These are phyloP conservation scores for Agaricales sp. DNA, from an alignment of 1,284 basidiomycete genomes.

Conservation along the genomic window DNA sequence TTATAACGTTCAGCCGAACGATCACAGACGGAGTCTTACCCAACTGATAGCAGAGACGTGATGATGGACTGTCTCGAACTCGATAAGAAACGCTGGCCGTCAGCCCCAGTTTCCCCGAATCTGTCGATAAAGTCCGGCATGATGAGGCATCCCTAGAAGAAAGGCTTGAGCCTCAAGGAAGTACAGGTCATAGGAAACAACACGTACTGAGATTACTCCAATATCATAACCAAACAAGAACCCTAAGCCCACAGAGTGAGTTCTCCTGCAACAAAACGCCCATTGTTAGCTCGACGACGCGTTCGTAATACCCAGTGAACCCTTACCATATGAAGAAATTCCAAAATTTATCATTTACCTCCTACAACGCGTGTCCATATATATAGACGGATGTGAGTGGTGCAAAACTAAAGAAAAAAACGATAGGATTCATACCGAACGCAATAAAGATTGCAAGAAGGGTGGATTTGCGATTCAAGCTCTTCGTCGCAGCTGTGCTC, in stretches of 20 bases:
- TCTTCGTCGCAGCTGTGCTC: background rate
- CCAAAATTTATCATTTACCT: background rate
- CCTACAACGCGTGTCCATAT: background rate
- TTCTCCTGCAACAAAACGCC: background rate
- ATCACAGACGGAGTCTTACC: slow-evolving; percentile 26
- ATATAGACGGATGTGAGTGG: background rate
- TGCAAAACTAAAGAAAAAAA: background rate
- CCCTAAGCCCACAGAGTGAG: slow-evolving; percentile 20
- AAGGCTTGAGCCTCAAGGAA: background rate
- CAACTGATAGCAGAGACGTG: slow-evolving; percentile 70
- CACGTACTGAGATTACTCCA: slow-evolving; percentile 49
- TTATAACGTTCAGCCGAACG: background rate
- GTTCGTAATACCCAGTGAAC: too few relatives aligned
- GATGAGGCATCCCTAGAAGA: slow-evolving; percentile 59
- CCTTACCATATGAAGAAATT: too few relatives aligned
- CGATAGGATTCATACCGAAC: background rate
- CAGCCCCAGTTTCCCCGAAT: slow-evolving; percentile 45
- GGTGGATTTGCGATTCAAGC: background rate
- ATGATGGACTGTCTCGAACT: slow-evolving; percentile 65
- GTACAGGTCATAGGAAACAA: background rate
- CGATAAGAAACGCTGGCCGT: slow-evolving; percentile 44
- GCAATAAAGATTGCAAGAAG: background rate
- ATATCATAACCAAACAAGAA: slow-evolving; percentile 65
- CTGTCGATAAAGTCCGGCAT: slow-evolving; percentile 69
- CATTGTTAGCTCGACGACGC: too few relatives aligned